Evolutionary conservation across 169 alveolate species (phyloP).

Genomic region (Plasmodium vivax): DNA sequence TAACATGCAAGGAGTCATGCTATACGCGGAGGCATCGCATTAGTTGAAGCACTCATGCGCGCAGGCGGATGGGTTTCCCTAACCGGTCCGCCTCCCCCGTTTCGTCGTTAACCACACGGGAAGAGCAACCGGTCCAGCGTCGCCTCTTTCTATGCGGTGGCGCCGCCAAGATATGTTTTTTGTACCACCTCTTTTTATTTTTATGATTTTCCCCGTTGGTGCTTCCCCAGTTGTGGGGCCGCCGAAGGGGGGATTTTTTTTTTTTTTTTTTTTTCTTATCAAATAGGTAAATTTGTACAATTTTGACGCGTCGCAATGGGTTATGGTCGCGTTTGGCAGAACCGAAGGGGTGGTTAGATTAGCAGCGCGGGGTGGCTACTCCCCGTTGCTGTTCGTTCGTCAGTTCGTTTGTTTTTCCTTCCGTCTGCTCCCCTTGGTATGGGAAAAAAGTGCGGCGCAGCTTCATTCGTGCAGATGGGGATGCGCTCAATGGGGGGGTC

Average conservation of each 20-base stretch:
- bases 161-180: not conserved
- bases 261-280: not conserved
- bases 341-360: not conserved
- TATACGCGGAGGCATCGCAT: too few relatives aligned
- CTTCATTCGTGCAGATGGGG: not conserved
- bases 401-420: not conserved
- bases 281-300: too few relatives aligned
- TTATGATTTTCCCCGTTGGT: not conserved
- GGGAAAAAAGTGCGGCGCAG: not conserved
- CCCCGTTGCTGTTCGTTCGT: not conserved
- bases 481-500: not conserved
- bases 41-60: not conserved
- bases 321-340: not conserved
- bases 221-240: not conserved
- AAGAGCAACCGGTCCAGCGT: not conserved
- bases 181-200: not conserved
- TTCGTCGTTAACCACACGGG: not conserved
- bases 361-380: not conserved
- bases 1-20: too few relatives aligned
- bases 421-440: not conserved
- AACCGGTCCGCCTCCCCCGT: not conserved
- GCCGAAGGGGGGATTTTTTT: not conserved
- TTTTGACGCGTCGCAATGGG: not conserved
- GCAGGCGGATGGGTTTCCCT: not conserved
- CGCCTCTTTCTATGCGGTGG: not conserved